Conservation (phyloP, 1,139 yeast genomes). For the Geotrichum cucujoidarum region DNA sequence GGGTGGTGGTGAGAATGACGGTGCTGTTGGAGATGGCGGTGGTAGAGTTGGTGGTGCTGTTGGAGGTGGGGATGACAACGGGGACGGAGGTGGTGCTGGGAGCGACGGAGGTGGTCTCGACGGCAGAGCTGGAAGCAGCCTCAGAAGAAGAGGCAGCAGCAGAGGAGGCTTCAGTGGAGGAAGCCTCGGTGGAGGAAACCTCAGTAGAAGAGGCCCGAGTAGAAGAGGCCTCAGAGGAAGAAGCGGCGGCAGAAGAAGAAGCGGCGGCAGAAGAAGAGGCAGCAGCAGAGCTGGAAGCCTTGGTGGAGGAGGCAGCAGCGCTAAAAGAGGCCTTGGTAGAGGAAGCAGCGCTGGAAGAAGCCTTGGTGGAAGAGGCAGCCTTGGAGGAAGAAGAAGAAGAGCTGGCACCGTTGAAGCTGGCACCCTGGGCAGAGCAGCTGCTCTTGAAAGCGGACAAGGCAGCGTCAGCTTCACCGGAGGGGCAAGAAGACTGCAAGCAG, state of each 20-base stretch:
- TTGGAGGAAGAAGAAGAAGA: not conserved
- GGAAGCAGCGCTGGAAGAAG: conserved; percentile 3
- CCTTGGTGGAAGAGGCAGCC: not conserved
- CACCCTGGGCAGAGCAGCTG: conserved; percentile 27
- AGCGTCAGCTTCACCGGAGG: conserved; percentile 49
- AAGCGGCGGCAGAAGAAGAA: not conserved
- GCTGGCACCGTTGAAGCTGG: conserved; percentile 32
- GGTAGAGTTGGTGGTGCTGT: not conserved
- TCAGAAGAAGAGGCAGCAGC: not conserved
- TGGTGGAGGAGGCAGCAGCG: conserved; percentile 13
- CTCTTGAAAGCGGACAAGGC: conserved; percentile 55
- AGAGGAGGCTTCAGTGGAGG: conserved; percentile 27
- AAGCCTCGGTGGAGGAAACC: conserved; percentile 17
- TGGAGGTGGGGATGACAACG: not conserved
- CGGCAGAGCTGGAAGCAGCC: conserved; percentile 9
- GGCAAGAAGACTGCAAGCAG: conserved; percentile 65
- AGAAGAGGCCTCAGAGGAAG: conserved; percentile 14
- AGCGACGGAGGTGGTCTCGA: conserved; percentile 14
- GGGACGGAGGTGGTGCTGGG: conserved; percentile 20
- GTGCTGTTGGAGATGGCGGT: not conserved
- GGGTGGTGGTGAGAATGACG: not conserved
- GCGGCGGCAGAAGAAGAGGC: conserved; percentile 14
- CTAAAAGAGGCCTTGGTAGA: conserved; percentile 4
- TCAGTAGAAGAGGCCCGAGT: conserved; percentile 14
- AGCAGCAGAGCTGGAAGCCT: conserved; percentile 2